Base-by-base conservation (phyloP, 345 rosid species). In the Brassica rapa region DNA sequence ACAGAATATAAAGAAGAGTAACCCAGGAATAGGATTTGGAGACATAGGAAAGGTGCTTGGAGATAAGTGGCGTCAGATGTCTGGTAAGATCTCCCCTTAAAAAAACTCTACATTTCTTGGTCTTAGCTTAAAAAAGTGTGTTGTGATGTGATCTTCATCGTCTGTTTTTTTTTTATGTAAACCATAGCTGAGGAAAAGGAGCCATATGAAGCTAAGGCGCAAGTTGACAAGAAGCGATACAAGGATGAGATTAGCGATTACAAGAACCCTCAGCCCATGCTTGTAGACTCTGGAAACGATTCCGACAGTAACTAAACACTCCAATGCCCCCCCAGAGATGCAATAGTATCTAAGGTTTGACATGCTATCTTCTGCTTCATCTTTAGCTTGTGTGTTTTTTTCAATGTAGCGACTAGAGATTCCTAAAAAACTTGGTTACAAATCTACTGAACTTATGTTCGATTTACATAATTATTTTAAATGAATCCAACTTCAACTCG, bases 61-160 rank as follows among this genome's bases (percentile, higher is more conserved):
- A 25, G 98, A 91, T 0, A 90, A 82, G 82, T 95, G 97, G 99
- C 89, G 88, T 49, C 84, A 86, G 69, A 73, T 95, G 97, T 37
- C 94, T 62, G 91, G 98, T 91, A 82, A 74, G 46, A 19, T 4
- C 16, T 66, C 21, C 32, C 33, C 46, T 4, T 59, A 61, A 62
- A 25, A 19, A 24, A 62, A 35, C 39, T 5, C 11, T 35, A n/a
- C 53, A 35, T 16, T 49, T 32, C 14, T 59, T 78, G 25, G 37
- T 61, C 59, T 63, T 41, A 66, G 12, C 43, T 62, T 39, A 2
- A 39, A 14, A 2, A 39, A 39, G 3, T 8, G 10, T 63, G 65
- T 9, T 63, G 65, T 9, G 5, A 53, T 80, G 67, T 79, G 73
- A 19, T 62, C 25, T 12, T 29, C 5, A 35, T 19, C 1, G 11